These are phyloP conservation scores for Tetrastigma voinierianum DNA, from an alignment of 164 flowering plant genomes.

Conservation along the genomic window DNA sequence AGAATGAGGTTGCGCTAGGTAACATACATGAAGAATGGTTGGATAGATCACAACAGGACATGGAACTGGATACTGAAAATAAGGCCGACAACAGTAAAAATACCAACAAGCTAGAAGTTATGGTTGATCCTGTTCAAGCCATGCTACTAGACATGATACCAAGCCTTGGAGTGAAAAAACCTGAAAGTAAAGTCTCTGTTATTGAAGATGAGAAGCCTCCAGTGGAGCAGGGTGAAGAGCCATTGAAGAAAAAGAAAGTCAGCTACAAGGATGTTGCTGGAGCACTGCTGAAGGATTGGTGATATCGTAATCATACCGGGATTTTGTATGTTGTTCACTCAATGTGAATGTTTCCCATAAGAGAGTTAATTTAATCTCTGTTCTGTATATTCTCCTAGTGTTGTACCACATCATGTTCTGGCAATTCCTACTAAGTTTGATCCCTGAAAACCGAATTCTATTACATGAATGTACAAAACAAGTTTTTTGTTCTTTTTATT, in stretches of 20 bases:
- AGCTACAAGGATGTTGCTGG: conserved; percentile 87
- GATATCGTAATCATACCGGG: conserved; percentile 1
- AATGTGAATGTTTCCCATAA: neutral
- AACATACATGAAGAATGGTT: neutral
- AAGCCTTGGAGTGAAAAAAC: conserved; percentile 43
- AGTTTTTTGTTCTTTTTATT: too few relatives aligned
- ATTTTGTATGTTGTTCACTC: neutral
- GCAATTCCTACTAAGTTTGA: too few relatives aligned
- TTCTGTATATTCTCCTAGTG: too few relatives aligned
- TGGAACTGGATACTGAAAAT: conserved; percentile 11
- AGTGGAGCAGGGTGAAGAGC: conserved; percentile 22
- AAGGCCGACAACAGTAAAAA: conserved; percentile 9
- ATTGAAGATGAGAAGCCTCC: conserved; percentile 20
- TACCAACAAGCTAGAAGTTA: conserved; percentile 35
- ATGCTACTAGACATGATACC: conserved; percentile 86
- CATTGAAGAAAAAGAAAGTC: conserved; percentile 78
- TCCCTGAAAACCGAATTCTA: too few relatives aligned
- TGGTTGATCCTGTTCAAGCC: conserved; percentile 72
- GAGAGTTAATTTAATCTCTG: too few relatives aligned
- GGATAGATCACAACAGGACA: conserved; percentile 10
- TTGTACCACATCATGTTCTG: too few relatives aligned
- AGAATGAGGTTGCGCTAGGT: conserved; percentile 13
- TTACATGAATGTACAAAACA: too few relatives aligned
- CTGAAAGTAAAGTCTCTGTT: conserved; percentile 18
- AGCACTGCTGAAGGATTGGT: conserved; percentile 78